These are phyloP conservation scores for Wickerhamomyces bisporus DNA, from an alignment of 805 yeast species.

Conservation along the genomic window DNA sequence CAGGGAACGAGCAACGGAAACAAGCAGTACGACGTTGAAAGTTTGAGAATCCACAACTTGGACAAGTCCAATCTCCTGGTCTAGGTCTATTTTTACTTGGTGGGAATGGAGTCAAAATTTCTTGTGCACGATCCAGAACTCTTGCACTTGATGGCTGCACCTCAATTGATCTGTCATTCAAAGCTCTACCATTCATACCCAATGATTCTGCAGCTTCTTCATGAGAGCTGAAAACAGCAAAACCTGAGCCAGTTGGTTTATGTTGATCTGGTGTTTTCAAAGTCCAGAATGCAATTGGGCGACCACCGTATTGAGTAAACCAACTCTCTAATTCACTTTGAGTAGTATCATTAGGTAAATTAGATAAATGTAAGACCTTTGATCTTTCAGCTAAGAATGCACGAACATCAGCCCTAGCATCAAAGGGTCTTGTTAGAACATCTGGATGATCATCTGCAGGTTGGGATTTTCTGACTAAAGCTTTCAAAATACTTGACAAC, in stretches of 20 bases:
- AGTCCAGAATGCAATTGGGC: constrained; percentile 89
- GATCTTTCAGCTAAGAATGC: constrained; percentile 69
- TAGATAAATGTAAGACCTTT: constrained; percentile 72
- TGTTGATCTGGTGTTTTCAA: constrained; percentile 56
- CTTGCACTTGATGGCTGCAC: constrained; percentile 80
- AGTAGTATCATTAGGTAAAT: constrained; percentile 79
- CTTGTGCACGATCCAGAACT: constrained; percentile 78
- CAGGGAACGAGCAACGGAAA: constrained; percentile 88
- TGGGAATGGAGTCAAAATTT: constrained; percentile 79
- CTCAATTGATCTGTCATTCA: constrained; percentile 72
- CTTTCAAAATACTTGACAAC: constrained; percentile 39
- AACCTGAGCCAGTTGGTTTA: constrained; percentile 61
- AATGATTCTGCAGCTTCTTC: constrained; percentile 81
- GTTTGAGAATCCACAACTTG: constrained; percentile 91
- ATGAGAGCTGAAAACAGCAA: constrained; percentile 78
- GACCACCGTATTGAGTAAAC: constrained; percentile 83
- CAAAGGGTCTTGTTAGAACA: constrained; percentile 69
- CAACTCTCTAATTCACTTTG: constrained; percentile 87
- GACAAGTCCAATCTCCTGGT: constrained; percentile 99
- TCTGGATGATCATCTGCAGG: constrained; percentile 42
- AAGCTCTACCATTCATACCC: constrained; percentile 69
- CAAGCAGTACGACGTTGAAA: constrained; percentile 93
- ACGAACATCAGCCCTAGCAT: constrained; percentile 65
- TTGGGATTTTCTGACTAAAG: constrained; percentile 43
- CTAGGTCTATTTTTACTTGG: constrained; percentile 81